Evolutionary conservation across 1,139 yeast species (phyloP).

Genomic region (Saccharomyces hybrid): DNA sequence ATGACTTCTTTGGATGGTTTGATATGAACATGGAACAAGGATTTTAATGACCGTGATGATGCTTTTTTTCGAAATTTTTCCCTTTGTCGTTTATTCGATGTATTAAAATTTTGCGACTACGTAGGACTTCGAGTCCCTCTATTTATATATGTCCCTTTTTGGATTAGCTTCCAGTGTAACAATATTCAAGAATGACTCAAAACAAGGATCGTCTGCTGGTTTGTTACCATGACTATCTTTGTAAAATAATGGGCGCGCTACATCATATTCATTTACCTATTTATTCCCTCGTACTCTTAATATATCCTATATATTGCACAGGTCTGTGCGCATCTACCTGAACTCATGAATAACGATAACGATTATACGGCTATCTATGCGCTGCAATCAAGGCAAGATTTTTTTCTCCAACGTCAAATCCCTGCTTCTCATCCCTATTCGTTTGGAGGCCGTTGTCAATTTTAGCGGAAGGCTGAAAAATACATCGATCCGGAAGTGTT

Average conservation of each 20-base stretch:
- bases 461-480: neutral
- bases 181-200: neutral
- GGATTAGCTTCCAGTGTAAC: neutral
- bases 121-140: neutral
- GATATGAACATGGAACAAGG: slow-evolving; percentile 61
- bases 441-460: neutral
- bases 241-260: neutral
- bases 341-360: neutral
- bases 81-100: neutral
- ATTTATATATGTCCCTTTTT: neutral
- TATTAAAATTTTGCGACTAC: neutral
- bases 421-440: neutral
- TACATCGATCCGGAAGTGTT: neutral
- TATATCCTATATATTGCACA: neutral
- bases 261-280: neutral
- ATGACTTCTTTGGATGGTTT: slow-evolving; percentile 94
- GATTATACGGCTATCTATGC: neutral
- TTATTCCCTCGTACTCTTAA: neutral
- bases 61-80: neutral
- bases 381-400: neutral
- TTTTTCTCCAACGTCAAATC: neutral
- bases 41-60: slow-evolving; percentile 30
- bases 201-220: neutral
- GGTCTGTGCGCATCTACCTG: neutral
- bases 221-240: neutral